Percentiles rank a stretch among this genome's conserved stretches.
These are phyloP conservation scores for Cupressus sempervirens DNA, from an alignment of 75 land plant genomes.

Conservation along the genomic window DNA sequence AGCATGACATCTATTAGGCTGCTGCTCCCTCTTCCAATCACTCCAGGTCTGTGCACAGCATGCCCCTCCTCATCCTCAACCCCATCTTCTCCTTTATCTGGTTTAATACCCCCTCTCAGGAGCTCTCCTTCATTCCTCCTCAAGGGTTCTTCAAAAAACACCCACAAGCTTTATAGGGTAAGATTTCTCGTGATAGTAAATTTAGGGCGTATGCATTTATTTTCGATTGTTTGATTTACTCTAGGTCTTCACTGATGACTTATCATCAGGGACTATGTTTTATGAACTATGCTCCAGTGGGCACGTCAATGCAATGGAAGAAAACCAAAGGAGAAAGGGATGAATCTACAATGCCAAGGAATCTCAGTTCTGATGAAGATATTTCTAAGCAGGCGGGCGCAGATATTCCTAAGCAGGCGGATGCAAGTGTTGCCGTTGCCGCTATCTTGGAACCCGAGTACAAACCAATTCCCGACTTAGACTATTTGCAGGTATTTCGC, in stretches of 20 bases:
- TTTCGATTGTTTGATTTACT: not conserved
- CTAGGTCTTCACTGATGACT: constrained; percentile 60
- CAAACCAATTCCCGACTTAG: constrained; percentile 79
- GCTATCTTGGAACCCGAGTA: constrained; percentile 61
- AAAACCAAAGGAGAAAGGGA: constrained; percentile 6
- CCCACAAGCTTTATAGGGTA: not conserved
- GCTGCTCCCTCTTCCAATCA: constrained; percentile 6
- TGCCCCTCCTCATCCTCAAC: constrained; percentile 1
- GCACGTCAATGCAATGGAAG: constrained; percentile 18
- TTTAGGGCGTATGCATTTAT: not conserved
- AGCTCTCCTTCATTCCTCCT: not conserved
- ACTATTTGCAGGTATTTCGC: constrained; percentile 78
- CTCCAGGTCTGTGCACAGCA: not conserved
- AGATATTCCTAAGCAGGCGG: constrained; percentile 70
- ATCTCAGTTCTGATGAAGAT: constrained; percentile 33
- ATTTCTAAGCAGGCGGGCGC: constrained; percentile 30
- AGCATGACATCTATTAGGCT: constrained; percentile 11
- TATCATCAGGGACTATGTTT: constrained; percentile 51
- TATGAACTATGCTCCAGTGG: constrained; percentile 54
- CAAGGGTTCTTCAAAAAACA: not conserved
- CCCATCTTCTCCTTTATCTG: not conserved
- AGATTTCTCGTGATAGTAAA: not conserved
- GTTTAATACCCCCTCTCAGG: not conserved
- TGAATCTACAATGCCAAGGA: constrained; percentile 21
- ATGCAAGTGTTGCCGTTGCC: constrained; percentile 58